phyloP scores from a whole-genome alignment of 352 stramenopile species.

The Globisporangium parvum region DNA sequence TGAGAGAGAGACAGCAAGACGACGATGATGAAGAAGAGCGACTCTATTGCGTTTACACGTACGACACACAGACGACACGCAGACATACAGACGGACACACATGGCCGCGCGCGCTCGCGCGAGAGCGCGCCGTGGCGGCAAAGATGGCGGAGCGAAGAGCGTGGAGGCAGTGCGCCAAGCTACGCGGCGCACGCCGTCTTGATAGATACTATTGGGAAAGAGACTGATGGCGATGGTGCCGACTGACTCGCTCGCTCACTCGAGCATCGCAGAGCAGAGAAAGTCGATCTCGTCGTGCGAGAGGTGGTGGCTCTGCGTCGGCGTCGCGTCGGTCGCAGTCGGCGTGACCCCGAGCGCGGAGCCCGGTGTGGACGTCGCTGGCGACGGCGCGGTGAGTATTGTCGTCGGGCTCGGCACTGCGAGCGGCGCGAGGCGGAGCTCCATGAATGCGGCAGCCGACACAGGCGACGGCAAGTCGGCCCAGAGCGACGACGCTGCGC shows the following conservation, averaged over 20 bases:
- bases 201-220: slow-evolving; percentile 5
- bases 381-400: slow-evolving; percentile 15
- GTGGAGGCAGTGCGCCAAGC: not conserved
- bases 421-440: slow-evolving; percentile 8
- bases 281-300: slow-evolving; percentile 86
- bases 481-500: slow-evolving; percentile 50
- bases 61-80: no score
- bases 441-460: slow-evolving; percentile 13
- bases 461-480: slow-evolving; percentile 31
- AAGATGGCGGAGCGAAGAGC: not conserved
- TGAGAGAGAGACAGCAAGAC: no score
- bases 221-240: not conserved
- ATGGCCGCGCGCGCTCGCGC: no score
- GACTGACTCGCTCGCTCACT: slow-evolving; percentile 25
- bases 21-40: no score
- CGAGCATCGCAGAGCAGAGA: slow-evolving; percentile 74
- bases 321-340: not conserved
- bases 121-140: no score
- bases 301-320: slow-evolving; percentile 31
- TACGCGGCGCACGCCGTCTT: not conserved
- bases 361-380: slow-evolving; percentile 7
- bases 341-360: slow-evolving; percentile 9
- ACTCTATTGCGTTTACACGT: no score
- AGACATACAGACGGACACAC: no score
- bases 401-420: slow-evolving; percentile 11